These are phyloP conservation scores for Cutaneotrichosporon sp. DNA, from an alignment of 1,284 basidiomycete genomes.

Conservation along the genomic window DNA sequence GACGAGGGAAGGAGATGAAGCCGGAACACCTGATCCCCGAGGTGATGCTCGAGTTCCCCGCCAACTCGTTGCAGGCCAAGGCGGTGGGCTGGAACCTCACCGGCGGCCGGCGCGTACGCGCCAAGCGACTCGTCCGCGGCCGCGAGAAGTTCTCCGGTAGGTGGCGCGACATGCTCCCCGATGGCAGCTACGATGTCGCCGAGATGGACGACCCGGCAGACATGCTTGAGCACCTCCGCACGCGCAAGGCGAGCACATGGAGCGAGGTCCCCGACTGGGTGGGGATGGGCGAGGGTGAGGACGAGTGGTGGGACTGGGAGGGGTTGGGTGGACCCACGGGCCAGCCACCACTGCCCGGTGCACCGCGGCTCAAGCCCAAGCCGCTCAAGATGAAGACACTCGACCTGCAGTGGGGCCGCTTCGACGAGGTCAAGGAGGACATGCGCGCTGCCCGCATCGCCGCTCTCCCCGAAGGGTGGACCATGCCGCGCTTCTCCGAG, in stretches of 20 bases:
- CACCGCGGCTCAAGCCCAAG: slow-evolving; percentile 21
- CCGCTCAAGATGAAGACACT: slow-evolving; percentile 32
- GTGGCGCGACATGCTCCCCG: slow-evolving; percentile 48
- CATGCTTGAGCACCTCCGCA: slow-evolving; percentile 30
- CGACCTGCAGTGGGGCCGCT: slow-evolving; percentile 34
- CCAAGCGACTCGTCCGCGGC: slow-evolving; percentile 45
- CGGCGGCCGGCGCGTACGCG: slow-evolving; percentile 44
- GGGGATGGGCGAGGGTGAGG: slow-evolving; percentile 26
- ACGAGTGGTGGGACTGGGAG: slow-evolving; percentile 47
- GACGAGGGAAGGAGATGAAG: slow-evolving; percentile 16
- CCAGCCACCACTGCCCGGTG: slow-evolving; percentile 34
- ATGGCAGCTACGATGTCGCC: slow-evolving; percentile 47
- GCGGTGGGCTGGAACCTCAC: slow-evolving; percentile 52
- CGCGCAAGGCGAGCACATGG: slow-evolving; percentile 8
- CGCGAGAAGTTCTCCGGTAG: slow-evolving; percentile 50
- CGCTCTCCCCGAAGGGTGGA: background rate
- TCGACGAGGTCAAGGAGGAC: slow-evolving; percentile 34
- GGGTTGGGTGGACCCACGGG: slow-evolving; percentile 36
- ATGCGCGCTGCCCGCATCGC: background rate
- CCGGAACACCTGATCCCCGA: slow-evolving; percentile 43
- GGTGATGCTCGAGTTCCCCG: slow-evolving; percentile 48
- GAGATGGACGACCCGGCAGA: slow-evolving; percentile 49
- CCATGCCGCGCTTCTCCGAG: slow-evolving; percentile 7
- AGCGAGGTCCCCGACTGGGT: slow-evolving; percentile 42
- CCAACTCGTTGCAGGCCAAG: slow-evolving; percentile 39